phyloP scores from a whole-genome alignment of 495 filamentous ascomycete genomes.

The Clavariopsis aquatica region DNA sequence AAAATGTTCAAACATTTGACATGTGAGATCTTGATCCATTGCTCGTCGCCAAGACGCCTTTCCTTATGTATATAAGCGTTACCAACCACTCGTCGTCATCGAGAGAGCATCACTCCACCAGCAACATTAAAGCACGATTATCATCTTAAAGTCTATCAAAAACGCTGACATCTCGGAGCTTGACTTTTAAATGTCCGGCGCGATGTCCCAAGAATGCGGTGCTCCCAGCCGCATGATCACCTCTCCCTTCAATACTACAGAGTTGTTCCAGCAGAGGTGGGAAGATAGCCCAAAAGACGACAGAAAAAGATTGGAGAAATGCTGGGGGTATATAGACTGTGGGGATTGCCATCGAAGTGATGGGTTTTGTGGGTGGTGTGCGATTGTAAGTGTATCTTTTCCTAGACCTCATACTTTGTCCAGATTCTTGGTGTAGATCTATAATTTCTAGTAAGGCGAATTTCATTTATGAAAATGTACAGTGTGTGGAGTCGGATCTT shows the following conservation, averaged over 20 bases:
- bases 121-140: background rate
- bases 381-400: constrained; percentile 51
- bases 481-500: too few relatives aligned
- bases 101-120: background rate
- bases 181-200: too few relatives aligned
- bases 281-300: constrained; percentile 30
- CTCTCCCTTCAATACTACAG: background rate
- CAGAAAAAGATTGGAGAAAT: constrained; percentile 28
- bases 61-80: background rate
- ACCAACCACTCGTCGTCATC: background rate
- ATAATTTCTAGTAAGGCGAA: background rate
- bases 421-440: too few relatives aligned
- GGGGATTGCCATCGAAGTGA: constrained; percentile 36
- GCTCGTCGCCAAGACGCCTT: background rate
- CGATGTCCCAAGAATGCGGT: background rate
- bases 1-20: too few relatives aligned
- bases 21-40: background rate
- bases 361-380: constrained; percentile 56
- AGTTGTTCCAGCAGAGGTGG: constrained; percentile 23
- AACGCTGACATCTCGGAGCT: too few relatives aligned
- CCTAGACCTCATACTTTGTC: background rate
- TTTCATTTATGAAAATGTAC: too few relatives aligned
- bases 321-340: constrained; percentile 37
- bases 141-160: too few relatives aligned
- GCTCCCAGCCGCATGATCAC: background rate